Evolutionary conservation across 2,329 filamentous ascomycete genomes (phyloP).

Genomic region (Raffaelea ambrosiae): DNA sequence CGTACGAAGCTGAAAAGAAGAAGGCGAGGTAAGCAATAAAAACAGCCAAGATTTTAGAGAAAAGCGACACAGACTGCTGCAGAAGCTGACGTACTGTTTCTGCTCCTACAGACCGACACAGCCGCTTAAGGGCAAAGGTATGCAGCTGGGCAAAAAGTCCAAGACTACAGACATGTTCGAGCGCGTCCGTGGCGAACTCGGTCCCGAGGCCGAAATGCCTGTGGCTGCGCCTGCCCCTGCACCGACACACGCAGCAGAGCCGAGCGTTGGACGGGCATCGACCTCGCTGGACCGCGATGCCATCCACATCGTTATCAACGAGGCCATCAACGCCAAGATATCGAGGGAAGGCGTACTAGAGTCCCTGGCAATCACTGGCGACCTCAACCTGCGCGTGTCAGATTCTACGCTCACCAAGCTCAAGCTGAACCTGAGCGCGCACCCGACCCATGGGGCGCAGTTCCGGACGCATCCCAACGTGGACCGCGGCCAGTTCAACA

Average conservation of each 20-base stretch:
- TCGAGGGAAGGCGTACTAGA: constrained; percentile 81
- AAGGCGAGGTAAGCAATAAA: constrained; percentile 68
- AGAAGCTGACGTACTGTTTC: not conserved
- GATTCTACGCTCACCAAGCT: constrained; percentile 86
- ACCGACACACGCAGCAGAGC: constrained; percentile 6
- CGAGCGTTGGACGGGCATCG: constrained; percentile 38
- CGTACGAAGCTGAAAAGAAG: constrained; percentile 96
- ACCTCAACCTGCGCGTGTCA: constrained; percentile 82
- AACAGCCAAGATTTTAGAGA: too few relatives aligned
- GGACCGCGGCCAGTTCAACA: constrained; percentile 79
- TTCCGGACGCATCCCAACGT: constrained; percentile 97
- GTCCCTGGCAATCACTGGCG: constrained; percentile 82
- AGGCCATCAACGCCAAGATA: constrained; percentile 83
- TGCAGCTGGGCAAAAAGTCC: constrained; percentile 98
- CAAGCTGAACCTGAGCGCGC: constrained; percentile 71
- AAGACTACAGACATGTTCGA: constrained; percentile 98
- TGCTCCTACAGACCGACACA: constrained; percentile 16
- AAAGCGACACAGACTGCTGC: not conserved
- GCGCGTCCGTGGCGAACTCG: constrained; percentile 83
- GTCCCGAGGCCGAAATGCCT: constrained; percentile 77
- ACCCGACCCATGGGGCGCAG: constrained; percentile 74
- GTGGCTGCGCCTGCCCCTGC: constrained; percentile 52
- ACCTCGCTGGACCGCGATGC: constrained; percentile 70
- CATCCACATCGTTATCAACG: constrained; percentile 79
- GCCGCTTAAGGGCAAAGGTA: constrained; percentile 85